These are phyloP conservation scores for Alternaria triticimaculans DNA, from an alignment of 2,329 filamentous ascomycete genomes.

Conservation along the genomic window DNA sequence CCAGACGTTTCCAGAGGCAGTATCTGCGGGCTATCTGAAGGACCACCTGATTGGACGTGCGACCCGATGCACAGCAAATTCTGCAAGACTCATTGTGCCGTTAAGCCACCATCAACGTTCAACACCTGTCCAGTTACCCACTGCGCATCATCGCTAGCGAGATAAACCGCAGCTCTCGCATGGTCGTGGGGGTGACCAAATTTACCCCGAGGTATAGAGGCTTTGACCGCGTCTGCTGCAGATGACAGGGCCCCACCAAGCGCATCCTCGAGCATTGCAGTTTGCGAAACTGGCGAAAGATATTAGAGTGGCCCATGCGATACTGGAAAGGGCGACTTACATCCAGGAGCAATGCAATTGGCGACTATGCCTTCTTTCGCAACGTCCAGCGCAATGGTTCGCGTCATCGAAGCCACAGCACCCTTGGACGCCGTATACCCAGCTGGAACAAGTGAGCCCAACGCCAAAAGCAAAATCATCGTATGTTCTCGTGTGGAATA, in stretches of 20 bases:
- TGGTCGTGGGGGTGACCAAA: constrained; percentile 30
- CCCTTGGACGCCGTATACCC: constrained; percentile 58
- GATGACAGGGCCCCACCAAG: constrained; percentile 17
- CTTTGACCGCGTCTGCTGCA: constrained; percentile 16
- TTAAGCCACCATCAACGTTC: neutral
- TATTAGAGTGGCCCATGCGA: neutral
- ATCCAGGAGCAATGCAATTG: constrained; percentile 25
- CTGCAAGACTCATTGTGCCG: neutral
- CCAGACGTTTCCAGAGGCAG: neutral
- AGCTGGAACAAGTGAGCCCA: constrained; percentile 22
- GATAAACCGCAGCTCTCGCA: constrained; percentile 48
- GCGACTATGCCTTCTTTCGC: constrained; percentile 47
- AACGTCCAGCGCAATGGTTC: constrained; percentile 55
- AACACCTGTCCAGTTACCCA: constrained; percentile 49
- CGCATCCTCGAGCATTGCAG: constrained; percentile 39
- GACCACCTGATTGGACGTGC: too few relatives aligned
- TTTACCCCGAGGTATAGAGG: constrained; percentile 26
- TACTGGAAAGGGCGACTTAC: neutral
- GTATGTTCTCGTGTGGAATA: constrained; percentile 12
- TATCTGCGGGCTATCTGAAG: too few relatives aligned
- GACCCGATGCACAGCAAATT: neutral
- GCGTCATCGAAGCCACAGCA: constrained; percentile 56
- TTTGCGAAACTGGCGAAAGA: constrained; percentile 32
- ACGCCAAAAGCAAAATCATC: neutral
- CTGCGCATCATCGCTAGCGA: constrained; percentile 53